Evolutionary conservation across 768 basidiomycete species (phyloP).

Genomic region (Phallus indusiatus): DNA sequence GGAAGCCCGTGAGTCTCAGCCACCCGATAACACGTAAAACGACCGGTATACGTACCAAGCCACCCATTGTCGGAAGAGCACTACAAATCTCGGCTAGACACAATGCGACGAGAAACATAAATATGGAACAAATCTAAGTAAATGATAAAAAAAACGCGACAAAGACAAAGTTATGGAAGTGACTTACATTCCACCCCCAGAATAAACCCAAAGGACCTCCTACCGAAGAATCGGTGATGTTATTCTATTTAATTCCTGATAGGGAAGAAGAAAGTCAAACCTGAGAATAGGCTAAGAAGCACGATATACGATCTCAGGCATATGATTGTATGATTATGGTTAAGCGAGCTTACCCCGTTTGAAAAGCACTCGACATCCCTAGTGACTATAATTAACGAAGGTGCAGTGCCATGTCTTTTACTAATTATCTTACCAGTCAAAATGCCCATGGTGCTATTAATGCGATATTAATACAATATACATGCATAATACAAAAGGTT

Average conservation of each 20-base stretch:
- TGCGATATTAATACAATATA: too few species aligned
- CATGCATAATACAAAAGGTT: neutral
- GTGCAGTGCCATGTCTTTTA: neutral
- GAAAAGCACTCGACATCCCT: slow-evolving; percentile 35
- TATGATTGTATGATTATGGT: neutral
- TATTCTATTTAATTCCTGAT: neutral
- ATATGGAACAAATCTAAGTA: slow-evolving; percentile 42
- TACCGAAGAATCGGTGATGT: slow-evolving; percentile 28
- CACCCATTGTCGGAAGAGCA: slow-evolving; percentile 48
- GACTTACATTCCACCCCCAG: slow-evolving; percentile 52
- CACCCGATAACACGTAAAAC: too few species aligned
- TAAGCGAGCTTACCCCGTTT: slow-evolving; percentile 30
- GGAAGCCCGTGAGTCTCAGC: too few species aligned
- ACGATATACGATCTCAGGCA: neutral
- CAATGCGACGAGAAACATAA: slow-evolving; percentile 49
- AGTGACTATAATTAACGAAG: neutral
- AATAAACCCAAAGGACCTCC: slow-evolving; percentile 50
- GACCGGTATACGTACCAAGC: slow-evolving; percentile 20
- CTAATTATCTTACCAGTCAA: slow-evolving; percentile 46
- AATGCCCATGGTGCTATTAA: slow-evolving; percentile 40
- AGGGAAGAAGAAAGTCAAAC: neutral
- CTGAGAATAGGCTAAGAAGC: slow-evolving; percentile 1
- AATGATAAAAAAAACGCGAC: neutral
- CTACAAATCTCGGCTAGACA: slow-evolving; percentile 52
- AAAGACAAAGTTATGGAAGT: neutral